A percentile compares a stretch with the other conserved stretches of the same genome.
phyloP scores from a whole-genome alignment of 73 alveolate species.

The Blepharisma japonicum region DNA sequence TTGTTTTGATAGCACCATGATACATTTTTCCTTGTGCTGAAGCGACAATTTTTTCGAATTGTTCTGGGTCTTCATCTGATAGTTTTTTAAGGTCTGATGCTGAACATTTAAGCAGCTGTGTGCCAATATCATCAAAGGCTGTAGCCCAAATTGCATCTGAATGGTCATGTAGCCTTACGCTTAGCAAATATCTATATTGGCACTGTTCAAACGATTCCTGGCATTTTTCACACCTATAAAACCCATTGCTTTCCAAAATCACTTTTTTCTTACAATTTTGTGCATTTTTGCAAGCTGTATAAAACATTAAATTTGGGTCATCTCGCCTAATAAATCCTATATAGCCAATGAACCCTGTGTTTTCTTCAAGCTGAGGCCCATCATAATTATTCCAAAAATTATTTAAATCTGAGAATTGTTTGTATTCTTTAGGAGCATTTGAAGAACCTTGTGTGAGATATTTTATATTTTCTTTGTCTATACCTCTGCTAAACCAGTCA shows the following conservation, averaged over 20 bases:
- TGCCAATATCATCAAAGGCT: background rate
- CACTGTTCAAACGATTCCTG: constrained; percentile 5
- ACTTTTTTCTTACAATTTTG: constrained; percentile 16
- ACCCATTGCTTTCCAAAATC: background rate
- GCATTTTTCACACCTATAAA: constrained; percentile 22
- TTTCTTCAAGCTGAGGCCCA: background rate
- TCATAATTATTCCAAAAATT: background rate
- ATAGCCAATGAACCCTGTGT: background rate
- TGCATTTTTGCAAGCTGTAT: constrained; percentile 22
- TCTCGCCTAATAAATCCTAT: background rate
- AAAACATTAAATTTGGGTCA: constrained; percentile 11
- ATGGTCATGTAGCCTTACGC: background rate
- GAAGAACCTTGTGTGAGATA: background rate
- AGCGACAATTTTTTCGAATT: too few species aligned
- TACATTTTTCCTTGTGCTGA: too few species aligned
- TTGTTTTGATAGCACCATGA: too few species aligned
- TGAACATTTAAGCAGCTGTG: background rate
- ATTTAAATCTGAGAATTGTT: background rate
- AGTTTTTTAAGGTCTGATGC: background rate
- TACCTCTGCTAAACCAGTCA: background rate
- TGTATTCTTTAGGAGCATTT: background rate
- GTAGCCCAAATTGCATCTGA: constrained; percentile 19
- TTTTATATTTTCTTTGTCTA: background rate
- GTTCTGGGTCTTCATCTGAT: too few species aligned
- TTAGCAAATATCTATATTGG: background rate